Conservation (phyloP, 2,329 filamentous ascomycete species). For the Aspergillus latus region DNA sequence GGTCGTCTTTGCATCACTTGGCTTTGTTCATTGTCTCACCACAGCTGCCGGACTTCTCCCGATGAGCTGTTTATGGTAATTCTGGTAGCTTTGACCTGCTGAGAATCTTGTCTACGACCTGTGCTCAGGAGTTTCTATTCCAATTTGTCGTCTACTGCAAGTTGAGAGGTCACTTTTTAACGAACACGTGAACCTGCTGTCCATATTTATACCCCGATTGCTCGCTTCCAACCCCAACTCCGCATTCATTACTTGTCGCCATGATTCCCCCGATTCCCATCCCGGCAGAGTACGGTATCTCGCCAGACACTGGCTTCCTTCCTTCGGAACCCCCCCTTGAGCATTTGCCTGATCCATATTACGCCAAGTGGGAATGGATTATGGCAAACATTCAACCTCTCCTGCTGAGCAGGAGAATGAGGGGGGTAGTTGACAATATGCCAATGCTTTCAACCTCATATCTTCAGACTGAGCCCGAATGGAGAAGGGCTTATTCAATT, state of each 20-base stretch:
- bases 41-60: constrained; percentile 4
- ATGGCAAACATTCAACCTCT: constrained; percentile 82
- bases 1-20: background rate
- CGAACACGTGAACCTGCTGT: constrained; percentile 13
- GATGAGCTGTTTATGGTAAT: background rate
- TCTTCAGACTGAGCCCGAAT: constrained; percentile 81
- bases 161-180: background rate
- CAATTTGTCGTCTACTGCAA: background rate
- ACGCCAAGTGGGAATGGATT: constrained; percentile 90
- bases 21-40: constrained; percentile 1
- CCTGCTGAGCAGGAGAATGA: constrained; percentile 79
- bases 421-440: constrained; percentile 74
- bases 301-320: constrained; percentile 74
- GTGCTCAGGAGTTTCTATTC: background rate
- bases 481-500: constrained; percentile 81
- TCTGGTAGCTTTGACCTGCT: background rate
- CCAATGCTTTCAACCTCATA: constrained; percentile 80
- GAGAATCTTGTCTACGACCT: background rate
- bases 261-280: constrained; percentile 50
- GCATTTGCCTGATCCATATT: constrained; percentile 82
- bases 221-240: background rate
- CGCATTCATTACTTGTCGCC: background rate
- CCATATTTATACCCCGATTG: constrained; percentile 8
- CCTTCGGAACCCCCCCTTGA: constrained; percentile 77
- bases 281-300: constrained; percentile 71